phyloP scores from a whole-genome alignment of 768 basidiomycete genomes.

The Pisolithus microcarpus region DNA sequence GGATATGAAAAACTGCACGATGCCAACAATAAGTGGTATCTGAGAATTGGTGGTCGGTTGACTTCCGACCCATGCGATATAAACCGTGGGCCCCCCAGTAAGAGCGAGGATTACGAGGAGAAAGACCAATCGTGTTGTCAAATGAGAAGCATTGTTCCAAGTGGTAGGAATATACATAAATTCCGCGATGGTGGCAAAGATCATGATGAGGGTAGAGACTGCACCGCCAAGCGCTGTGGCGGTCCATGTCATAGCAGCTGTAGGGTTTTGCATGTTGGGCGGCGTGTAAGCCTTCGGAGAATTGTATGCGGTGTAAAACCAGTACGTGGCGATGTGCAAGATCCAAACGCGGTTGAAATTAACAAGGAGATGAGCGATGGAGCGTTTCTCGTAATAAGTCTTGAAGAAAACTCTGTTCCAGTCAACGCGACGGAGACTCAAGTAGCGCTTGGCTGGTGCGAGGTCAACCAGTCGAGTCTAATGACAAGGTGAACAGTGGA shows the following conservation, averaged over 20 bases:
- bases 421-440: constrained; percentile 85
- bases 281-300: constrained; percentile 88
- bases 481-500: not conserved
- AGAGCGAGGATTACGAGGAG: constrained; percentile 87
- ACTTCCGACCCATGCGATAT: constrained; percentile 81
- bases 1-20: constrained; percentile 92
- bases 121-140: constrained; percentile 89
- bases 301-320: constrained; percentile 98
- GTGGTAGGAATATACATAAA: constrained; percentile 97
- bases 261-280: constrained; percentile 54
- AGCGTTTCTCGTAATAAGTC: constrained; percentile 96
- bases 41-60: constrained; percentile 44
- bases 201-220: constrained; percentile 91
- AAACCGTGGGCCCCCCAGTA: constrained; percentile 90
- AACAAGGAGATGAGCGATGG: constrained; percentile 86
- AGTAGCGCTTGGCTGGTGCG: constrained; percentile 87
- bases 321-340: constrained; percentile 86
- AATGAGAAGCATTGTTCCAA: constrained; percentile 97
- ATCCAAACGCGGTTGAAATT: constrained; percentile 99
- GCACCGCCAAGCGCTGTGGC: constrained; percentile 94
- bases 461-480: constrained; percentile 90
- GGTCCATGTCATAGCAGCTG: constrained; percentile 90
- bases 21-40: constrained; percentile 83
- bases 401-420: constrained; percentile 98
- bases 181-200: constrained; percentile 86